A percentile compares a stretch with the other conserved stretches of the same genome.
Evolutionary conservation across 2,329 filamentous ascomycete genomes (phyloP).

Genomic region (Esteya vermicola): DNA sequence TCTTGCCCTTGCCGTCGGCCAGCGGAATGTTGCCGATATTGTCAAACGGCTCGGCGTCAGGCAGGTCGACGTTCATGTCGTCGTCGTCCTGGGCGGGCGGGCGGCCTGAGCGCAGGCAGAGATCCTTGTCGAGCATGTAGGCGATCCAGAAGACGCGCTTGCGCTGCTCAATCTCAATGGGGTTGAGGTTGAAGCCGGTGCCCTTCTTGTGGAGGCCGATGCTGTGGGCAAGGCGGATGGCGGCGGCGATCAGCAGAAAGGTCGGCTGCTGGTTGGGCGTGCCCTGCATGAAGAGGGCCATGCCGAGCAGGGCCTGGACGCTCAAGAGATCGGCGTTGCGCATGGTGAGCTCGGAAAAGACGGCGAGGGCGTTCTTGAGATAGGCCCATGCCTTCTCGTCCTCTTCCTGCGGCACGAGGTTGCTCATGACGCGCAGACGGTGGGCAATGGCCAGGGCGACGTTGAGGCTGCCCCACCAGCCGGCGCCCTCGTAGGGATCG

Average conservation of each 20-base stretch:
- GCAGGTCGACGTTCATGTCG: constrained; percentile 89
- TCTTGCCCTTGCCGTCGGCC: constrained; percentile 75
- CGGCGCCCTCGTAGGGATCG: constrained; percentile 86
- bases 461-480: constrained; percentile 98
- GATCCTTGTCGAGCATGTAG: constrained; percentile 51
- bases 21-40: constrained; percentile 91
- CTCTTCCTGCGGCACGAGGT: constrained; percentile 77
- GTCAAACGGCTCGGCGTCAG: constrained; percentile 78
- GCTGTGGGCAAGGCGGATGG: constrained; percentile 79
- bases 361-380: constrained; percentile 90
- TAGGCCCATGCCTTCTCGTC: constrained; percentile 93
- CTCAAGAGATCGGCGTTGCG: constrained; percentile 90
- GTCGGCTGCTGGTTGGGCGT: constrained; percentile 93
- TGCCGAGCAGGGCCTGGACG: constrained; percentile 84
- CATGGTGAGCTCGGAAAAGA: constrained; percentile 86
- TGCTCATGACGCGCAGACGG: constrained; percentile 86
- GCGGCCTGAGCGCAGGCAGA: constrained; percentile 43
- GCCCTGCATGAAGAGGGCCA: constrained; percentile 88
- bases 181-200: constrained; percentile 83
- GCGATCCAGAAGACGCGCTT: constrained; percentile 53
- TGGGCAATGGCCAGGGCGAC: constrained; percentile 88
- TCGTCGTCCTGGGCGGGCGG: constrained; percentile 50
- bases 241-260: constrained; percentile 80
- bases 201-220: constrained; percentile 92
- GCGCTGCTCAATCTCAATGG: constrained; percentile 83